Base-by-base conservation (phyloP, 2,329 filamentous ascomycete genomes). In the Aureobasidium sp. region DNA sequence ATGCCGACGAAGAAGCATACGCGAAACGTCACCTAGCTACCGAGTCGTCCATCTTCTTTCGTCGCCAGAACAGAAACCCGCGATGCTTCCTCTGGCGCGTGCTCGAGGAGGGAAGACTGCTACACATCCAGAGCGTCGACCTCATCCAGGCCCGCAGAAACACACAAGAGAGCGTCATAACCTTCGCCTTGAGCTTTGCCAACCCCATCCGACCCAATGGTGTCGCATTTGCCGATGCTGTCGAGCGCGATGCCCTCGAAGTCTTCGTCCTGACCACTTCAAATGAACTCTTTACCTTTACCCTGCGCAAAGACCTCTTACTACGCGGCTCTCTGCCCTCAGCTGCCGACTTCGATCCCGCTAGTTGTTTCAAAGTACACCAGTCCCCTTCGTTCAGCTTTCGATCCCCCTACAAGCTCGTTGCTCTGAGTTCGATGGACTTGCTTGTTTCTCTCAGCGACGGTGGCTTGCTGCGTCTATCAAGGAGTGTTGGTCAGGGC, bases 21-120 rank as follows among this genome's bases (percentile, higher is more conserved):
- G 84, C 87, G 67, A 79, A 83, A 64, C 86, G 84, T 66, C 84
- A 89, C 71, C 78, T 97, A 59, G 90, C 93, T 29, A 87, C 81
- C 1, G 84, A 92, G 36, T 88, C 90, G 32, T 91, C 90, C 2
- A 82, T 97, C 62, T 96, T 90, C 78, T 92, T 96, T 75, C 86
- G 94, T 61, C 84, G 84, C 73, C 84, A 88, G 73, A 85, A 88
- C 70, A 80, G 83, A 66, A 87, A 88, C 66, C 94, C 94, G 43
- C 87, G 89, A 71, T 90, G 85, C 74, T 95, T 97, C 72, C 82
- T 96, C 52, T 99, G 94, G 94, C 85, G 93, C 68, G 82, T 97
- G 43, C 77, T 97, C 64, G 88, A 96, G 70, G 86, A 90, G 69
- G 85, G 86, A 70, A 89, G 84, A 67, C 80, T 91, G 65, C 81